These are phyloP conservation scores for Acacia confusa DNA, from an alignment of 306 rosid genomes.

Conservation along the genomic window DNA sequence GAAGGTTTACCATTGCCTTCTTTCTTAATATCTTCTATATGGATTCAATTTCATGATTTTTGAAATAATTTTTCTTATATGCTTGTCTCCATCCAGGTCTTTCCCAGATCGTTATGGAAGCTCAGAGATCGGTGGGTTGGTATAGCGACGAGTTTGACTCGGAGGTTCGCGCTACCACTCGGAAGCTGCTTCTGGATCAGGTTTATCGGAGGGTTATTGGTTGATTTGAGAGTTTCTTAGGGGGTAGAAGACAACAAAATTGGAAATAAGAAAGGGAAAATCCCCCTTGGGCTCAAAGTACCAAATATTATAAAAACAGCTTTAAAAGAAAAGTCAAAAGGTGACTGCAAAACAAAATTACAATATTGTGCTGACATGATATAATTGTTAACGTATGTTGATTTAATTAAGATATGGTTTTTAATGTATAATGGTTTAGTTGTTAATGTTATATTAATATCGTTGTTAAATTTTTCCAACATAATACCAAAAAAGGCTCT, in stretches of 20 bases:
- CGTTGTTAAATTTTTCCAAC: no score
- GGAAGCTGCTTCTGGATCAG: constrained; percentile 32
- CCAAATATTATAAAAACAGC: no score
- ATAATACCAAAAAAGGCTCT: no score
- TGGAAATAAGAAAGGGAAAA: background rate
- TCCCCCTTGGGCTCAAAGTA: no score
- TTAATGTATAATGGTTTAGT: no score
- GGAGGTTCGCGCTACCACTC: background rate
- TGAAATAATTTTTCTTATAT: background rate
- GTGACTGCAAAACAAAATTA: no score
- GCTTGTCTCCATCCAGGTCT: constrained; percentile 41
- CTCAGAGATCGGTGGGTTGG: constrained; percentile 74
- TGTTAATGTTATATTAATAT: no score
- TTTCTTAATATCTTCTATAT: background rate
- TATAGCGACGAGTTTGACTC: constrained; percentile 37
- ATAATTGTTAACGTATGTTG: no score
- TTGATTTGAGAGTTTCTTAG: background rate
- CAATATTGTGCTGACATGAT: no score
- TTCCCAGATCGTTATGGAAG: constrained; percentile 64
- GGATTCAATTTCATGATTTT: background rate
- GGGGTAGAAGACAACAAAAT: no score
- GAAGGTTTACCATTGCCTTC: constrained; percentile 39
- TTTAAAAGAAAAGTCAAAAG: no score
- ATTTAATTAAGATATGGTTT: no score
- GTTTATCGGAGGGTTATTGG: background rate